Conservation (phyloP, 2,329 filamentous ascomycete genomes). For the Dryadomyces sulphureus region DNA sequence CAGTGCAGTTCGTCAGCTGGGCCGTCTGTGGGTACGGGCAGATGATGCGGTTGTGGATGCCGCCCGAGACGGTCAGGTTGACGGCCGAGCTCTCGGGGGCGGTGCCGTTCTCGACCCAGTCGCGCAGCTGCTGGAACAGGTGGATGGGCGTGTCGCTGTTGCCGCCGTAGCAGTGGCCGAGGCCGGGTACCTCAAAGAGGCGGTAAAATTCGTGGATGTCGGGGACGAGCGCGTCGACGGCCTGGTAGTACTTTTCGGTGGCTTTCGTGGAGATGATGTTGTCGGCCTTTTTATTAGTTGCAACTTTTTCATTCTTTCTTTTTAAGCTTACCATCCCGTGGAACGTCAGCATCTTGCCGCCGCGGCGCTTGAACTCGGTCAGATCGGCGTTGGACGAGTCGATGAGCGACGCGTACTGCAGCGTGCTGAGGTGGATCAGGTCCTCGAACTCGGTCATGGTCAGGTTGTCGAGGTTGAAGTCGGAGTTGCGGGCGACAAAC, state of each 20-base stretch:
- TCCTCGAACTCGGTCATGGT: slow-evolving; percentile 1
- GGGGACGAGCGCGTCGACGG: slow-evolving; percentile 10
- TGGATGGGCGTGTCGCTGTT: slow-evolving; percentile 12
- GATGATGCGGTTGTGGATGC: too few species aligned
- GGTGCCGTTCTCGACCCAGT: not conserved
- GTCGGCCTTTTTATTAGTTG: slow-evolving; percentile 3
- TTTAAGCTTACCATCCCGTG: slow-evolving; percentile 1
- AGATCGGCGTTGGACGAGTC: slow-evolving; percentile 23
- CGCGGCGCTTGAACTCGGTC: slow-evolving; percentile 23
- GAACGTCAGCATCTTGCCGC: slow-evolving; percentile 29
- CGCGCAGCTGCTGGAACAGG: slow-evolving; percentile 12
- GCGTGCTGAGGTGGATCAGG: not conserved
- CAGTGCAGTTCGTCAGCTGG: too few species aligned
- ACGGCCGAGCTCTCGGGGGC: not conserved
- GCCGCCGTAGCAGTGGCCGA: slow-evolving; percentile 19
- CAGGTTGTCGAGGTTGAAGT: not conserved
- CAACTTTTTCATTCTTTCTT: not conserved
- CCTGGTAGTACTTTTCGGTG: slow-evolving; percentile 12
- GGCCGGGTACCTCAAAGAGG: slow-evolving; percentile 17
- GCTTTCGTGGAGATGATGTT: slow-evolving; percentile 7
- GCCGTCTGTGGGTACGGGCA: too few species aligned
- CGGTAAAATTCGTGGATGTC: slow-evolving; percentile 18
- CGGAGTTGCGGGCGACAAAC: not conserved
- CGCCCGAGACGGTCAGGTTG: too few species aligned
- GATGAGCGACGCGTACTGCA: slow-evolving; percentile 1